These are phyloP conservation scores for Salinomyces thailandicus DNA, from an alignment of 2,329 filamentous ascomycete genomes.

Conservation along the genomic window DNA sequence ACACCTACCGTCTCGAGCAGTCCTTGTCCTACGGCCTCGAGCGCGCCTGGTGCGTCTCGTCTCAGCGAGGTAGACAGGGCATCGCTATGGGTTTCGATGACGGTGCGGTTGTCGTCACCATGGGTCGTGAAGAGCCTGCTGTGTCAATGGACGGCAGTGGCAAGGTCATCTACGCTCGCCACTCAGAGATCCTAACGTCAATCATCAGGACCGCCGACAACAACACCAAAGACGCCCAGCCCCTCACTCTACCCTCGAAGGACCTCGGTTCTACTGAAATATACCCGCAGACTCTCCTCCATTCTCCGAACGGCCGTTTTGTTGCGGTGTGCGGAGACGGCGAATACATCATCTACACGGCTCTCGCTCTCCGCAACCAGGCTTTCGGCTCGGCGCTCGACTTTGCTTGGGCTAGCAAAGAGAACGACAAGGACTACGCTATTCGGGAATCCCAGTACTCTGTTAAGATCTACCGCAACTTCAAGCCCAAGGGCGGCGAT, in stretches of 20 bases:
- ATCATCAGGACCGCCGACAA: slow-evolving; percentile 89
- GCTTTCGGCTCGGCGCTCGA: slow-evolving; percentile 91
- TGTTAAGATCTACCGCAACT: slow-evolving; percentile 97
- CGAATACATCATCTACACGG: slow-evolving; percentile 98
- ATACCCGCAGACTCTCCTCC: slow-evolving; percentile 85
- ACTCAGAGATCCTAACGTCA: slow-evolving; percentile 88
- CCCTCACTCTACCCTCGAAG: slow-evolving; percentile 79
- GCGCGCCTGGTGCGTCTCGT: slow-evolving; percentile 93
- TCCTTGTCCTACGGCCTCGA: slow-evolving; percentile 93
- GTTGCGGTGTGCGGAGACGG: slow-evolving; percentile 88
- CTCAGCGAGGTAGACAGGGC: slow-evolving; percentile 87
- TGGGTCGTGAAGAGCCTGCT: slow-evolving; percentile 92
- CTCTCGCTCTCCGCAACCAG: slow-evolving; percentile 92
- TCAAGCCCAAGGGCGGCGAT: slow-evolving; percentile 79
- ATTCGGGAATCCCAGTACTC: slow-evolving; percentile 90
- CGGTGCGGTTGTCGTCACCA: slow-evolving; percentile 93
- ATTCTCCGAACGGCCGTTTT: slow-evolving; percentile 91
- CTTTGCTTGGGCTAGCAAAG: slow-evolving; percentile 94
- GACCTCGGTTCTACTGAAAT: slow-evolving; percentile 94
- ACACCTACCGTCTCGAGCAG: slow-evolving; percentile 92
- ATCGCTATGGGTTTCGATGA: slow-evolving; percentile 96
- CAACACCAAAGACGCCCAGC: slow-evolving; percentile 75
- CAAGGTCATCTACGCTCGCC: slow-evolving; percentile 91
- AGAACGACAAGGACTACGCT: slow-evolving; percentile 96
- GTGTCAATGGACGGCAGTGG: slow-evolving; percentile 95